Evolutionary conservation across 495 filamentous ascomycete species (phyloP), one percentile per base, ranked within the genome.

Genomic region (Tuber brumale): DNA sequence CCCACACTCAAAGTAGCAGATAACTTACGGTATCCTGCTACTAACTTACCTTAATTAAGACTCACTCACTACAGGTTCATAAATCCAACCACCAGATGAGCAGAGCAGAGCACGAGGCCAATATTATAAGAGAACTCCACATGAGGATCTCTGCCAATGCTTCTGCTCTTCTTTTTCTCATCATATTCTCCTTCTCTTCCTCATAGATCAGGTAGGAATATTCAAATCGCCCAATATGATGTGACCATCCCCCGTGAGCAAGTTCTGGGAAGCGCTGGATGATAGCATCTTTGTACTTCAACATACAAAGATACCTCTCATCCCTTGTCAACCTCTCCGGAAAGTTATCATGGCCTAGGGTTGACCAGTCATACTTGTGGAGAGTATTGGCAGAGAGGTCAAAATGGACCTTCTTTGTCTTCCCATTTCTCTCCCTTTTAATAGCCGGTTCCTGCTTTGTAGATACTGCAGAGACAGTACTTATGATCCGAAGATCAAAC

Each of bases 221-320:
- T n/a, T 66, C 48, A 7, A 57, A n/a, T 4, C 9, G 0, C 0
- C 57, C 57, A 66, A 66, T 0, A 7, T 31, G 10, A 0, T n/a
- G 12, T 1, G 0, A 0, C 57, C 57, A 66, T 0, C 3, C 2
- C 10, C 21, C 48, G 0, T 0, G 57, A 7, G 2, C 12, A 10
- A 31, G n/a, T 3, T 6, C 3, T 31, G 57, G 57, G 27, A 31
- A 66, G 48, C 48, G 48, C 10, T 66, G 12, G 0, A 66, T n/a
- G 10, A 66, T 31, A 21, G 27, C 57, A 0, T 5, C 3, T 16
- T 0, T 66, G 57, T 31, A 66, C 27, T 66, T 0, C 31, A 31
- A 14, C 57, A 66, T 66, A 5, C n/a, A 31, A 10, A 10, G 7
- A 10, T 66, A 31, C n/a, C 16, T 66, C 5, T 31, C n/a, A n/a